Conservation (phyloP, 2,329 filamentous ascomycete genomes). For the Ascochyta koolunga region DNA sequence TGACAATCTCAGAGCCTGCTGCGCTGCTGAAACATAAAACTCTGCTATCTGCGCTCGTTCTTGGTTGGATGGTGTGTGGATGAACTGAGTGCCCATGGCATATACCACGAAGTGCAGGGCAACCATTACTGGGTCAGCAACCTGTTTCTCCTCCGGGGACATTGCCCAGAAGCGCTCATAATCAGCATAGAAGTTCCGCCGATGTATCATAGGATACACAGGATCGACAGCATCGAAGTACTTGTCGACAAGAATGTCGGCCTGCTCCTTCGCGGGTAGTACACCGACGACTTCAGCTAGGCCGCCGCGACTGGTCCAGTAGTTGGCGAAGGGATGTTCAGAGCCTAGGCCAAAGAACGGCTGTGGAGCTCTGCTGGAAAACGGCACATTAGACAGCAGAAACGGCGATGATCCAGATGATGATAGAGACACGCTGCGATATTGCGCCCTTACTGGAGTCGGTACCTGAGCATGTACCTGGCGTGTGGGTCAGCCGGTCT, state of each 20-base stretch:
- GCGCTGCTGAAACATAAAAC: conserved; percentile 80
- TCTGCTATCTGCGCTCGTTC: conserved; percentile 78
- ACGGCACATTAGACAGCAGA: conserved; percentile 74
- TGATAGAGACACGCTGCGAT: conserved; percentile 44
- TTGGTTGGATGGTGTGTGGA: conserved; percentile 61
- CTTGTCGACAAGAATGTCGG: conserved; percentile 68
- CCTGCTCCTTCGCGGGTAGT: conserved; percentile 75
- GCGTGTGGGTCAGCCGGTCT: conserved; percentile 22
- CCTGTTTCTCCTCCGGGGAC: conserved; percentile 61
- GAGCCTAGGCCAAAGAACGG: conserved; percentile 83
- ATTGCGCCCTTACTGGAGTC: conserved; percentile 35
- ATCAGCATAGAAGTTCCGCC: conserved; percentile 76
- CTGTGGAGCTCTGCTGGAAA: conserved; percentile 71
- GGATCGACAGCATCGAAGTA: conserved; percentile 72
- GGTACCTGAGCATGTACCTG: conserved; percentile 32
- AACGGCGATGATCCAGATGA: conserved; percentile 55
- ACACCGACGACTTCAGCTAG: conserved; percentile 77
- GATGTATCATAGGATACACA: conserved; percentile 80
- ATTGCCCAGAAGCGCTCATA: conserved; percentile 80
- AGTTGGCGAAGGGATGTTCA: conserved; percentile 81
- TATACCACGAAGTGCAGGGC: conserved; percentile 79
- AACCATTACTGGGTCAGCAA: conserved; percentile 70
- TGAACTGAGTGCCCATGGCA: conserved; percentile 79
- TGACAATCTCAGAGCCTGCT: conserved; percentile 76
- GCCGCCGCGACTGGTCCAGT: conserved; percentile 81